Evolutionary conservation across 768 basidiomycete genomes (phyloP), one percentile per base, ranked within the genome.

Genomic region (Rickenella mellea): DNA sequence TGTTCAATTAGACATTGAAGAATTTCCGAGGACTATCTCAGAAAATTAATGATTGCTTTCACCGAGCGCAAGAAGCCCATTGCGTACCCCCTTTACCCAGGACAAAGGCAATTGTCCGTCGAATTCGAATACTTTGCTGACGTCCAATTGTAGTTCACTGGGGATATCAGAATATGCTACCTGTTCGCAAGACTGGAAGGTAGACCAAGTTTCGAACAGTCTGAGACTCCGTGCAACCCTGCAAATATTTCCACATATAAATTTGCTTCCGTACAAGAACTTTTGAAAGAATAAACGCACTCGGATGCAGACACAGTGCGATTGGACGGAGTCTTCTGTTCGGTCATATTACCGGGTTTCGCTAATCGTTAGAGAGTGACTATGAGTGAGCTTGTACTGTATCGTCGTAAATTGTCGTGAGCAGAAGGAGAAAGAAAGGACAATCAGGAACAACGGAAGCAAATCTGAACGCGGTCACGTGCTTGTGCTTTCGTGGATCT

Each of bases 151-250:
- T 25, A 72, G 51, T 2, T 63, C 63, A 1, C 54, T 48, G 1
- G 73, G 71, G 26, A 74, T 49, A 46, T 76, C 72, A 9, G 59
- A 51, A 48, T 61, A 67, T 0, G 68, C 65, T 5, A 67, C 73
- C 44, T 73, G 69, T 49, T 73, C 72, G 47, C 69, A 70, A 30
- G 63, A 53, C 47, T 77, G 71, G 49, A 68, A 60, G 1, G 63
- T 58, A 6, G 65, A 59, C 74, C 76, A 77, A 4, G 61, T 68
- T 46, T 76, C 76, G 41, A 74, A 77, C 47, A 60, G 58, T 37
- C 61, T 61, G 17, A 63, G 47, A 56, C 71, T 73, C 21, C 65
- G 64, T 20, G 74, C 71, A 44, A 76, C 73, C 48, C 73, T 74
- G 35, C 11, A 22, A 39, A 29, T 20, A 42, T 24, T 37, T 47